A percentile compares a stretch with the other conserved stretches of the same genome.
phyloP scores from a whole-genome alignment of 768 basidiomycete genomes.

The Tylopilus cervinicoccineus region DNA sequence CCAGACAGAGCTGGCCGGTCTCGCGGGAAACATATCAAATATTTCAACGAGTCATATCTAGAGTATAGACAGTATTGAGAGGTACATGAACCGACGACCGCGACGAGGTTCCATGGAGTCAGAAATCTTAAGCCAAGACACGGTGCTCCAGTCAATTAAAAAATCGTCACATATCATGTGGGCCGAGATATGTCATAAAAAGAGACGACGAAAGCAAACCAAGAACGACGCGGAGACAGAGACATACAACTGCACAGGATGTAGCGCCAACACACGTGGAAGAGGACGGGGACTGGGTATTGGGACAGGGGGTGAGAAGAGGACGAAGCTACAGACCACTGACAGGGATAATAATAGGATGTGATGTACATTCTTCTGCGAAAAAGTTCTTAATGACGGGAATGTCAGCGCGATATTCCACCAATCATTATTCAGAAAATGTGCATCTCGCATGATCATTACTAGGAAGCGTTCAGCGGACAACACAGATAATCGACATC shows the following conservation, averaged over 20 bases:
- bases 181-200: constrained; percentile 10
- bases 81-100: constrained; percentile 6
- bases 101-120: constrained; percentile 2
- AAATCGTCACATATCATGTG: constrained; percentile 10
- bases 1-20: too few relatives aligned
- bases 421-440: constrained; percentile 9
- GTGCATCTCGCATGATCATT: constrained; percentile 17
- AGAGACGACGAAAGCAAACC: constrained; percentile 20
- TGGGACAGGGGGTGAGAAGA: constrained; percentile 5
- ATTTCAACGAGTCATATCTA: constrained; percentile 16
- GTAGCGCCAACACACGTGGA: constrained; percentile 13
- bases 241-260: constrained; percentile 20
- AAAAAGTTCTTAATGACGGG: constrained; percentile 13
- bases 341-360: constrained; percentile 32
- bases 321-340: constrained; percentile 23
- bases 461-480: constrained; percentile 9
- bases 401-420: constrained; percentile 14
- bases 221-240: constrained; percentile 17
- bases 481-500: neutral
- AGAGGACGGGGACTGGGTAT: constrained; percentile 16
- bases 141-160: constrained; percentile 12
- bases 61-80: constrained; percentile 10
- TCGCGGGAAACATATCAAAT: constrained; percentile 6
- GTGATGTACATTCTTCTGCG: constrained; percentile 33
- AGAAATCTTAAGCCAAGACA: constrained; percentile 8